Evolutionary conservation across 352 stramenopile species (phyloP), one percentile per base, ranked within the genome.

Genomic region (Blastocystis sp.): DNA sequence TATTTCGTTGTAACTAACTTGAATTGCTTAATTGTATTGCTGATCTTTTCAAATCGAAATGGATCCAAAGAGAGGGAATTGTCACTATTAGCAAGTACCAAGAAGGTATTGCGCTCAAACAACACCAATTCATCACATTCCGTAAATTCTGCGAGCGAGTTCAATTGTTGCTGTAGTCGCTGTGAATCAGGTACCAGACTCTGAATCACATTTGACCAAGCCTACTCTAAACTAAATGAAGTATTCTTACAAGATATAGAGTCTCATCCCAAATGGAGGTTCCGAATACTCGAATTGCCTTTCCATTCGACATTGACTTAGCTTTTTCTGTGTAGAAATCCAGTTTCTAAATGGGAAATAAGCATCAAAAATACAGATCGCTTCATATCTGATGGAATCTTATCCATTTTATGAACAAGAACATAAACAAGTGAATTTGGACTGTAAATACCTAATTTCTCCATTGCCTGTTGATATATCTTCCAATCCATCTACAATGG

Each of bases 211-310:
- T 96, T 96, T 33, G 94, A 98, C 97, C 97, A 99, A 24, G 97
- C 97, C 84, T 93, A 77, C 5, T 54, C 3, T 15, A 22, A 11
- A 53, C 4, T 5, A 0, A 24, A 30, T 35, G 11, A 3, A 53
- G 4, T 11, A n/a, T 37, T n/a, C 22, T 4, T 54, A 89, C 82
- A 40, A 95, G 97, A 91, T 99, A 99, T 37, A 99, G 93, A 27
- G 97, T 99, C 93, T 99, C 97, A 90, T 99, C 97, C 97, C 97
- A 99, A 91, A 99, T 99, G 81, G 95, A 98, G n/a, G 96, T 98
- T 60, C 93, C 94, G 91, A 98, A 98, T 91, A 87, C 60, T 13
- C 24, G 19, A 44, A 87, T 75, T 0, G 76, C 3, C n/a, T 87
- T 87, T 73, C 60, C 76, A 24, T 75, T 87, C 15, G 57, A 87